Evolutionary conservation across 1,284 basidiomycete species (phyloP).

Genomic region (Termitomyces sp.): DNA sequence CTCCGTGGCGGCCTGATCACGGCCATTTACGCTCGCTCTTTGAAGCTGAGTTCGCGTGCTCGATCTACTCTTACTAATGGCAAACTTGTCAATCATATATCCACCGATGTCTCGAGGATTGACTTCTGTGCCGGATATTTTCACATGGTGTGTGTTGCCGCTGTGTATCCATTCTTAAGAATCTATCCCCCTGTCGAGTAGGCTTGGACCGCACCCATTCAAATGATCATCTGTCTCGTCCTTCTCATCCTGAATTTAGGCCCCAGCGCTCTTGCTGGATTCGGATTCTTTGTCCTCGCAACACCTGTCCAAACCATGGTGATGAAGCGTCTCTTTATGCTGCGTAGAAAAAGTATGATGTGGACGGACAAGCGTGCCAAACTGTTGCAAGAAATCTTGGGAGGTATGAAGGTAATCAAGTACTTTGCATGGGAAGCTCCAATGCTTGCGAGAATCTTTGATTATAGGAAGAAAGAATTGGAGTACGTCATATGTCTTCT

Average conservation of each 20-base stretch:
- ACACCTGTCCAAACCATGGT: constrained; percentile 58
- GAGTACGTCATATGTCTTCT: constrained; percentile 29
- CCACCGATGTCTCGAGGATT: constrained; percentile 87
- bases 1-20: constrained; percentile 85
- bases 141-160: constrained; percentile 57
- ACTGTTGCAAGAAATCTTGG: constrained; percentile 77
- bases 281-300: constrained; percentile 70
- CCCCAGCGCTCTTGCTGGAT: constrained; percentile 78
- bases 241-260: constrained; percentile 72
- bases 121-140: constrained; percentile 88
- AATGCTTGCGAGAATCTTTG: constrained; percentile 67
- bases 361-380: constrained; percentile 91
- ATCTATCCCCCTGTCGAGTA: constrained; percentile 7
- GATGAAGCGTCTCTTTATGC: constrained; percentile 72
- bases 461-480: constrained; percentile 74
- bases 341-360: constrained; percentile 75
- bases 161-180: constrained; percentile 16
- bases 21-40: constrained; percentile 78
- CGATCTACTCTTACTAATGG: constrained; percentile 83
- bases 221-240: constrained; percentile 66
- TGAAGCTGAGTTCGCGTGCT: constrained; percentile 76
- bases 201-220: constrained; percentile 72
- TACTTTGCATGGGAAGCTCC: constrained; percentile 81
- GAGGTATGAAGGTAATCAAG: constrained; percentile 88
- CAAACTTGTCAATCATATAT: constrained; percentile 88